phyloP scores from a whole-genome alignment of 2,329 filamentous ascomycete genomes.

The Pestalotiopsis sp. region DNA sequence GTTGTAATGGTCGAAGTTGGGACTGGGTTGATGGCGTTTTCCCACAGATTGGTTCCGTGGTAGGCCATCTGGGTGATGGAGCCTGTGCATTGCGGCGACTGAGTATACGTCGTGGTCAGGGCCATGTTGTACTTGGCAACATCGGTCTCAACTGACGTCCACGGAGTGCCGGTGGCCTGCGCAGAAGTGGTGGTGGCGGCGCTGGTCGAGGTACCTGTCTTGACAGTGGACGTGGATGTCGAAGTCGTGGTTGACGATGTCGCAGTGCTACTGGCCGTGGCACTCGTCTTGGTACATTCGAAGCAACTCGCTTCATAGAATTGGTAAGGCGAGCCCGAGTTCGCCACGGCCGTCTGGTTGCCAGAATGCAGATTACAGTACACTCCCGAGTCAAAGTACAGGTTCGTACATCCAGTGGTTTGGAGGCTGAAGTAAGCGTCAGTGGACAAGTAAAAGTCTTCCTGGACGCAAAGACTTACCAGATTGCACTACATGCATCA shows the following conservation, averaged over 20 bases:
- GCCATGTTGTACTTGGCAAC: neutral
- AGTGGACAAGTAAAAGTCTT: neutral
- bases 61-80: neutral
- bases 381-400: neutral
- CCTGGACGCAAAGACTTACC: neutral
- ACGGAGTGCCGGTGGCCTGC: neutral
- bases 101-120: neutral
- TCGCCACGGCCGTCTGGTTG: neutral
- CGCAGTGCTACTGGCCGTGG: neutral
- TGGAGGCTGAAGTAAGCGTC: neutral
- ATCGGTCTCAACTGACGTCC: neutral
- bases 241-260: neutral
- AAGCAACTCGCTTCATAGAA: neutral
- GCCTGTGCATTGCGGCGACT: neutral
- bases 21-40: neutral
- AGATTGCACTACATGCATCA: neutral
- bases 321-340: neutral
- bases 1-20: neutral
- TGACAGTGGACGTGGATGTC: neutral
- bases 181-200: neutral
- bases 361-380: slow-evolving; percentile 1
- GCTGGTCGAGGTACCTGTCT: neutral
- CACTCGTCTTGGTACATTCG: neutral
- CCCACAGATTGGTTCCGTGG: neutral
- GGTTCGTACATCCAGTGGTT: neutral